Base-by-base conservation (phyloP, 83 land plant genomes). In the Picea abies region DNA sequence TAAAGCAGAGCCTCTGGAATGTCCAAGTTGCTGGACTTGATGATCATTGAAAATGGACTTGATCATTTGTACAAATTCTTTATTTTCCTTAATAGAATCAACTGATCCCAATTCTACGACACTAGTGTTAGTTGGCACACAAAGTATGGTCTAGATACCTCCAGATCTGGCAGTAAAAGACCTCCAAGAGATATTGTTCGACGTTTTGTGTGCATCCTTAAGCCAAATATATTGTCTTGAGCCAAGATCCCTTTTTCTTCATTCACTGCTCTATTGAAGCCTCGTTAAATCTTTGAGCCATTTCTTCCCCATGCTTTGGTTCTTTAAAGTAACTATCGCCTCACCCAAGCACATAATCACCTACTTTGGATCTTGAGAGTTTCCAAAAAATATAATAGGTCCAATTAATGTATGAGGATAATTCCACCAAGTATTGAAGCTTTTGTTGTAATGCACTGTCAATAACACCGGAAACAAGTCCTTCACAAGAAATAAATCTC, bases 21-120 rank as follows among this genome's bases (percentile, higher is more conserved):
- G 22, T 75, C 78, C 60, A 60, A 19, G 25, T 16, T 9, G 8
- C 81, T 41, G 3, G 4, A 32, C 44, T 39, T 32, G 75, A 71
- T 32, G 23, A 32, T 32, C 75, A 71, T 39, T 71, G 65, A 91
- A 91, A 0, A 80, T 64, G 4, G 84, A 71, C 63, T 79, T 84
- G 11, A 90, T 76, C 23, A 29, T 25, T 71, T 87, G 88, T 64
- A 89, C 16, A 0, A 87, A 29, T 9, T 84, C 95, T 58, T 70
- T 16, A 37, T 82, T 87, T 78, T 94, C 91, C 23, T 80, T 75
- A 0, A 94, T 63, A 5, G 75, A 79, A 20, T 62, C 81, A 63
- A 89, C 81, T 5, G 96, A 92, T 3, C 96, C 96, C 64, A 94
- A 81, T 79, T 94, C 94, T 22, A 92, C 90, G 3, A 94, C 94